Conservation (phyloP, 164 flowering plant species). For the Berberis thunbergii region DNA sequence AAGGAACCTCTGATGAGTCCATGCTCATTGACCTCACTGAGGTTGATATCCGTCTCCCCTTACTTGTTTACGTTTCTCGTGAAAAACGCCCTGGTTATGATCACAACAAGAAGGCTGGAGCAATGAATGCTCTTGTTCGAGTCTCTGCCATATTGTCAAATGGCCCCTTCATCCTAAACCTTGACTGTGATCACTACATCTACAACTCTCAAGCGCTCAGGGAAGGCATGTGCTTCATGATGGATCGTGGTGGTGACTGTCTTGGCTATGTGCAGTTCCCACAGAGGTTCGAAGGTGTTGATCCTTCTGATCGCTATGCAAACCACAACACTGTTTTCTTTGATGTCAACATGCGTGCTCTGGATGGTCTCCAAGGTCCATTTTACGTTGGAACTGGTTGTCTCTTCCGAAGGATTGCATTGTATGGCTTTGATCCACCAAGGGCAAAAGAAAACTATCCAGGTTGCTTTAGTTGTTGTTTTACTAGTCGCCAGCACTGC, state of each 20-base stretch:
- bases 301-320: slow-evolving; percentile 87
- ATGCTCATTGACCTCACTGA: slow-evolving; percentile 43
- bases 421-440: slow-evolving; percentile 86
- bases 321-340: slow-evolving; percentile 88
- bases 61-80: slow-evolving; percentile 76
- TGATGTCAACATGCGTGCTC: slow-evolving; percentile 83
- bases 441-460: slow-evolving; percentile 23
- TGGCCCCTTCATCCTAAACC: slow-evolving; percentile 85
- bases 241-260: slow-evolving; percentile 81
- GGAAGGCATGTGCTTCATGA: slow-evolving; percentile 94
- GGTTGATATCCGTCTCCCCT: slow-evolving; percentile 73
- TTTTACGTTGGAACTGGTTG: slow-evolving; percentile 97
- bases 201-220: slow-evolving; percentile 68
- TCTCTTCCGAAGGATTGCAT: slow-evolving; percentile 72
- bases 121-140: slow-evolving; percentile 89
- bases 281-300: slow-evolving; percentile 84
- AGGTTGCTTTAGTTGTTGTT: slow-evolving; percentile 44
- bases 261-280: slow-evolving; percentile 82
- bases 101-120: slow-evolving; percentile 94
- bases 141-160: slow-evolving; percentile 88
- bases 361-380: slow-evolving; percentile 92
- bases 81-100: slow-evolving; percentile 92
- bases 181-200: slow-evolving; percentile 88
- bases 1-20: slow-evolving; percentile 22
- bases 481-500: slow-evolving; percentile 23